Percentiles rank a stretch among this genome's conserved stretches.
These are phyloP conservation scores for Globisporangium sylvaticum DNA, from an alignment of 352 stramenopile genomes.

Conservation along the genomic window DNA sequence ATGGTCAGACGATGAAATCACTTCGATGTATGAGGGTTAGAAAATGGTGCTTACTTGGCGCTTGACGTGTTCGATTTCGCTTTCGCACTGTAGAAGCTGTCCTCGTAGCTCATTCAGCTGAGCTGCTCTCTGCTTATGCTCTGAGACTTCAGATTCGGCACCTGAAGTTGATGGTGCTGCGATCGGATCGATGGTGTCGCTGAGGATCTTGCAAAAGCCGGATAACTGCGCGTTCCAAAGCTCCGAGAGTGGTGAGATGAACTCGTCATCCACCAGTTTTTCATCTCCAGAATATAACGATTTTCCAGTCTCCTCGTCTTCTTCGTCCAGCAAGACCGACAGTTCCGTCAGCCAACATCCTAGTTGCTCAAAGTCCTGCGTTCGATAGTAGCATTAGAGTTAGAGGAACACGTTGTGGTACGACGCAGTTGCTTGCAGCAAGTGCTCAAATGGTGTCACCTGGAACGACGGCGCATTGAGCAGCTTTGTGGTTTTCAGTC, in stretches of 20 bases:
- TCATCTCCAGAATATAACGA: background rate
- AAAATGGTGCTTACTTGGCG: constrained; percentile 16
- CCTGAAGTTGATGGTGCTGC: background rate
- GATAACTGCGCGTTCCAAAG: constrained; percentile 12
- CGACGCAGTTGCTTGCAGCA: background rate
- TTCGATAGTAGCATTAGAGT: background rate
- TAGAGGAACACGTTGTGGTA: background rate
- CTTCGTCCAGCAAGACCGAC: constrained; percentile 4
- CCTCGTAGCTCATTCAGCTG: constrained; percentile 16
- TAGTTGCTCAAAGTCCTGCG: constrained; percentile 8
- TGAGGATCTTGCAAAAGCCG: constrained; percentile 19
- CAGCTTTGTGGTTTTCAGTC: background rate
- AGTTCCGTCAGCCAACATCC: constrained; percentile 10
- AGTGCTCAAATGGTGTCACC: background rate
- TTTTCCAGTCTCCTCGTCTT: background rate
- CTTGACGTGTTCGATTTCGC: constrained; percentile 18
- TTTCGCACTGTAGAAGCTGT: constrained; percentile 21
- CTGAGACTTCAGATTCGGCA: background rate
- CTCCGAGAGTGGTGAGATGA: constrained; percentile 3
- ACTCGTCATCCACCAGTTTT: background rate
- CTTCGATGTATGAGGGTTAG: background rate
- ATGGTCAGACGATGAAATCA: background rate
- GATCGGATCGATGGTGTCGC: constrained; percentile 5
- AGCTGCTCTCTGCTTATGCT: constrained; percentile 7
- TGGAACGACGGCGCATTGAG: background rate